These are phyloP conservation scores for Picochlorum sp. DNA, from an alignment of 139 green algal genomes.

Conservation along the genomic window DNA sequence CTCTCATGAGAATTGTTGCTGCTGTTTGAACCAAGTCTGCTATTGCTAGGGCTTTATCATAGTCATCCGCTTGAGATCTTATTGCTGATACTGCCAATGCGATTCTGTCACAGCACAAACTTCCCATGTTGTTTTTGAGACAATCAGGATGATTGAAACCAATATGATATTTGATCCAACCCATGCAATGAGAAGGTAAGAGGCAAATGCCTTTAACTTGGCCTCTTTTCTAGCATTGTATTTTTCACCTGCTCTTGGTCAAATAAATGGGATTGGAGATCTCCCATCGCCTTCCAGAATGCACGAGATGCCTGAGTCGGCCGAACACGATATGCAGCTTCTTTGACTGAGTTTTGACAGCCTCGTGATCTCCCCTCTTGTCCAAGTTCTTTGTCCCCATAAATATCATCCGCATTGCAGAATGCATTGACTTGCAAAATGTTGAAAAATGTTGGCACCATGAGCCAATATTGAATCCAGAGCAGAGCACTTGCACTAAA, in stretches of 20 bases:
- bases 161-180: constrained; percentile 10
- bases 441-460: constrained; percentile 34
- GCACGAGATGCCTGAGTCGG: constrained; percentile 4
- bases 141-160: constrained; percentile 6
- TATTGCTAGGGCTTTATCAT: constrained; percentile 29
- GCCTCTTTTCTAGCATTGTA: constrained; percentile 13
- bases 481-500: constrained; percentile 17
- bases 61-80: constrained; percentile 22
- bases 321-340: constrained; percentile 6
- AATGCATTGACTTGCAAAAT: constrained; percentile 37
- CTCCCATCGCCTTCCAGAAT: constrained; percentile 14
- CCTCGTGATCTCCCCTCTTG: constrained; percentile 15
- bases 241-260: constrained; percentile 9
- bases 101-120: constrained; percentile 12
- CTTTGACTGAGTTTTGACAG: constrained; percentile 11
- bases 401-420: constrained; percentile 37
- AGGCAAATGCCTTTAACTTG: constrained; percentile 10
- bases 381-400: constrained; percentile 41
- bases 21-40: constrained; percentile 33
- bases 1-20: constrained; percentile 22
- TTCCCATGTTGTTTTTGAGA: constrained; percentile 7
- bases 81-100: constrained; percentile 16
- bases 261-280: constrained; percentile 1
- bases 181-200: constrained; percentile 15
- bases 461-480: constrained; percentile 36